Conservation (phyloP, 2,329 filamentous ascomycete genomes). For the Fonsecaea pedrosoi region DNA sequence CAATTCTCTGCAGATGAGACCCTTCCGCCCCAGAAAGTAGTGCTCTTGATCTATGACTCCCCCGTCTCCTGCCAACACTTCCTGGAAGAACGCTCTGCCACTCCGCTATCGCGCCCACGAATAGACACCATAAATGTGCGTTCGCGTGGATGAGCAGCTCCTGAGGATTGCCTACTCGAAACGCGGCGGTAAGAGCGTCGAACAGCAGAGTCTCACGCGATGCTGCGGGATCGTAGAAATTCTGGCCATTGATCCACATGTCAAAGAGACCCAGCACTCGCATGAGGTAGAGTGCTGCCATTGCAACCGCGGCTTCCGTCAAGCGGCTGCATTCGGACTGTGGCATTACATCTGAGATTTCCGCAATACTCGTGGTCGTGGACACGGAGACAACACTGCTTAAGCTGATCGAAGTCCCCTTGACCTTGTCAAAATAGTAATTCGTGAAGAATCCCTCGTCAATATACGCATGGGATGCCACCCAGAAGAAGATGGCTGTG, state of each 20-base stretch:
- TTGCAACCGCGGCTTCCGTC: conserved; percentile 4
- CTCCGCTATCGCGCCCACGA: conserved; percentile 8
- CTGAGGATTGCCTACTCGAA: conserved; percentile 6
- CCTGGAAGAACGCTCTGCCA: conserved; percentile 9
- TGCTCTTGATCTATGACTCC: not conserved
- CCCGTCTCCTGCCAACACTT: not conserved
- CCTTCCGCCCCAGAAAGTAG: not conserved
- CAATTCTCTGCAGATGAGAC: not conserved
- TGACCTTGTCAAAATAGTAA: conserved; percentile 8
- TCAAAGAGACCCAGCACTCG: conserved; percentile 13
- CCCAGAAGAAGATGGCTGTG: conserved; percentile 11
- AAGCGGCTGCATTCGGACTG: conserved; percentile 3
- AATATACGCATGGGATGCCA: conserved; percentile 8
- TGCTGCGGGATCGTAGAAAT: conserved; percentile 6
- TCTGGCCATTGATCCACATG: conserved; percentile 19
- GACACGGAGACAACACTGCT: not conserved
- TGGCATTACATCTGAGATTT: no score
- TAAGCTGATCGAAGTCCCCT: conserved; percentile 7
- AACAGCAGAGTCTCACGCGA: conserved; percentile 9
- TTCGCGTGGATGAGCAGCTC: conserved; percentile 3
- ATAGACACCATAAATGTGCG: conserved; percentile 10
- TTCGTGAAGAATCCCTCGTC: conserved; percentile 8
- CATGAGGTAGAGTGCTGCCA: conserved; percentile 13
- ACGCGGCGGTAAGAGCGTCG: conserved; percentile 9
- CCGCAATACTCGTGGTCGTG: not conserved